These are phyloP conservation scores for Fraxinus sp. DNA, from an alignment of 305 asterid genomes.

Conservation along the genomic window DNA sequence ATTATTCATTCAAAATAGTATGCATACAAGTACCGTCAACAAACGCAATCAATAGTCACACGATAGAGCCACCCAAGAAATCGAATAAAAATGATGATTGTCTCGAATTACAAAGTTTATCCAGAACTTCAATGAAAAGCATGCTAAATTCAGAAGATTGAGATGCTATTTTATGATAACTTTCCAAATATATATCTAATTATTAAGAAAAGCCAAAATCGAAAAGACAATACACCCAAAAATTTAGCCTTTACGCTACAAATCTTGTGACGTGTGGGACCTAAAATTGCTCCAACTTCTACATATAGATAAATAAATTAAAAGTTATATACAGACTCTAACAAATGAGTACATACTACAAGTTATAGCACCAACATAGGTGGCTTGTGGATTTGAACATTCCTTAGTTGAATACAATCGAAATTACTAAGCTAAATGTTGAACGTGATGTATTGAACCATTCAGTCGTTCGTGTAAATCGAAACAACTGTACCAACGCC, in stretches of 20 bases:
- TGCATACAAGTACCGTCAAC: background rate
- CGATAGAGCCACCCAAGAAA: background rate
- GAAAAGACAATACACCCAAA: background rate
- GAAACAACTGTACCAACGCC: too few relatives aligned
- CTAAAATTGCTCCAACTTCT: background rate
- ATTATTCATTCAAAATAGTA: too few relatives aligned
- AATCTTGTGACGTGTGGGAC: background rate
- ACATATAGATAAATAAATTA: too few relatives aligned
- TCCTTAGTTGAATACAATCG: too few relatives aligned
- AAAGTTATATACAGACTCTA: too few relatives aligned
- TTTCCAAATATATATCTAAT: background rate
- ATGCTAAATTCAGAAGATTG: background rate
- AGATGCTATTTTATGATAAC: background rate
- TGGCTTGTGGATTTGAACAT: too few relatives aligned
- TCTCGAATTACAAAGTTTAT: background rate
- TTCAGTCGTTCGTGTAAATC: too few relatives aligned
- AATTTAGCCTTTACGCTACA: background rate
- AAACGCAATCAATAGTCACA: background rate
- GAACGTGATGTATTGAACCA: too few relatives aligned
- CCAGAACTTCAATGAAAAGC: background rate
- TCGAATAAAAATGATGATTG: background rate
- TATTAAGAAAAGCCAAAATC: background rate
- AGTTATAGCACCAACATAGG: too few relatives aligned
- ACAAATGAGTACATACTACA: too few relatives aligned
- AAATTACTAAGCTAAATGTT: too few relatives aligned